phyloP scores from a whole-genome alignment of 2,329 filamentous ascomycete species.

The Penicillium janthinellum region DNA sequence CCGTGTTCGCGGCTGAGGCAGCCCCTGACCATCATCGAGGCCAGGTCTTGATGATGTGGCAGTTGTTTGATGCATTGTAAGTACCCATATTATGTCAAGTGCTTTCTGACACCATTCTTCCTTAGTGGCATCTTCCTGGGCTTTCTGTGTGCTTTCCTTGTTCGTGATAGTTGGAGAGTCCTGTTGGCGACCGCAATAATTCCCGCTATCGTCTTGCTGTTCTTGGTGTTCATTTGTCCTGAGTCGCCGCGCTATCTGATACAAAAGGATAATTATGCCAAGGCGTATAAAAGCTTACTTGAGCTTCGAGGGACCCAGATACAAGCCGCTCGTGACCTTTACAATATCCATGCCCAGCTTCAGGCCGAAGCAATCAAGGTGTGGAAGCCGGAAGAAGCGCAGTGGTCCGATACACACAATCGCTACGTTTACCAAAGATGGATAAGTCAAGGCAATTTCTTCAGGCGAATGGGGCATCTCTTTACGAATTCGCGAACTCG shows the following conservation, averaged over 20 bases:
- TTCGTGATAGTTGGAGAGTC: background rate
- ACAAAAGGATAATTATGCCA: background rate
- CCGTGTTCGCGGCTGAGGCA: slow-evolving; percentile 26
- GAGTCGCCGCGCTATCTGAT: background rate
- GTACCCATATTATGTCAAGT: background rate
- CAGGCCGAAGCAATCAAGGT: background rate
- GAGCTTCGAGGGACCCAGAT: background rate
- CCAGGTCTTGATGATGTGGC: slow-evolving; percentile 27
- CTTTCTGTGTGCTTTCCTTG: background rate
- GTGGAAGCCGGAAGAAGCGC: background rate
- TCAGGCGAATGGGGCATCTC: background rate
- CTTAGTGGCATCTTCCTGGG: background rate
- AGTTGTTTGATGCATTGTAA: slow-evolving; percentile 28
- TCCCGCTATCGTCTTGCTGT: background rate
- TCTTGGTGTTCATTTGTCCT: background rate
- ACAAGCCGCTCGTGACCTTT: background rate
- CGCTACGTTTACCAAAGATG: background rate
- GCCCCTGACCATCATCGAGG: slow-evolving; percentile 23
- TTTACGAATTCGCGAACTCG: background rate
- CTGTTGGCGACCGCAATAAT: background rate
- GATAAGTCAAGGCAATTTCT: background rate
- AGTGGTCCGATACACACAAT: background rate
- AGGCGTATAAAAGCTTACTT: background rate
- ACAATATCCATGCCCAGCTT: background rate
- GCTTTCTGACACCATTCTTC: background rate